Percentiles rank a stretch among this genome's conserved stretches.
Conservation (phyloP, 768 basidiomycete genomes). For the Boletus speciosus region DNA sequence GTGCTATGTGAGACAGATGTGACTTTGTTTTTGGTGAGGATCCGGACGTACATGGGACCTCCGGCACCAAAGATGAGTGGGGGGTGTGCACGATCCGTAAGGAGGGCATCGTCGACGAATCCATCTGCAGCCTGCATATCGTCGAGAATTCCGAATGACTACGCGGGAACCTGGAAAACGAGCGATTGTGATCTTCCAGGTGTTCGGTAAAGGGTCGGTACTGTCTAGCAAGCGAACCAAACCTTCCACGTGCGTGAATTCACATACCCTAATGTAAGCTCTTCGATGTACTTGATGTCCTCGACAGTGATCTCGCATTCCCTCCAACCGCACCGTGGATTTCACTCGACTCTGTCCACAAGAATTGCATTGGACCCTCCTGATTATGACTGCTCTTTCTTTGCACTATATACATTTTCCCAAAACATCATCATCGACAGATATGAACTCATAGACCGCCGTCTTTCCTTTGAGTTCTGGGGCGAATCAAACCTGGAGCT, state of each 20-base stretch:
- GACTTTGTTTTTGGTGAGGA: neutral
- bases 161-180: conserved; percentile 4
- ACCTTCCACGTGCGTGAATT: neutral
- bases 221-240: neutral
- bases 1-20: neutral
- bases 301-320: conserved; percentile 14
- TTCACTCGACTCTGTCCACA: conserved; percentile 32
- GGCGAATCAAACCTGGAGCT: conserved; percentile 42
- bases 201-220: neutral
- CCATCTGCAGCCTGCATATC: conserved; percentile 24
- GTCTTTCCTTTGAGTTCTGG: conserved; percentile 33
- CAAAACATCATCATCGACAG: conserved; percentile 42
- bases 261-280: neutral
- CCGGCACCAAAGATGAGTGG: conserved; percentile 70
- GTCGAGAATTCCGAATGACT: conserved; percentile 20
- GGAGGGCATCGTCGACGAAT: conserved; percentile 11
- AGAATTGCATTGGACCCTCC: conserved; percentile 11
- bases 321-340: conserved; percentile 25
- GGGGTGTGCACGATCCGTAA: conserved; percentile 28
- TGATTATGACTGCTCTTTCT: conserved; percentile 24
- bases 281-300: conserved; percentile 10
- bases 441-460: conserved; percentile 39
- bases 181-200: conserved; percentile 12
- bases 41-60: conserved; percentile 59
- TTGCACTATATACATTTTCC: conserved; percentile 36